Conservation (phyloP, 2,329 filamentous ascomycete species). For the Phaeophleospora eucalypticola region DNA sequence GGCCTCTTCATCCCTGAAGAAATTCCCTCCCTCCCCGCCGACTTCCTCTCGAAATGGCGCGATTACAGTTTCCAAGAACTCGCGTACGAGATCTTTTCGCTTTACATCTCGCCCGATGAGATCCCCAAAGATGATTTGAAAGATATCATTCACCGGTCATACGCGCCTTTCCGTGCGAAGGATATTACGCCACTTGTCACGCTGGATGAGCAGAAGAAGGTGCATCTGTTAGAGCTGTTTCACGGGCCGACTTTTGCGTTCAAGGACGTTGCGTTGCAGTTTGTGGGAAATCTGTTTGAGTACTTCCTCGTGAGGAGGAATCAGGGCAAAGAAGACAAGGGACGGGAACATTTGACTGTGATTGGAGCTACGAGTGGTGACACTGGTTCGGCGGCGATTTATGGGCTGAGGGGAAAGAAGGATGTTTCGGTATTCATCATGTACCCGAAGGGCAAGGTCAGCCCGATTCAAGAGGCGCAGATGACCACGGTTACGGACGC, state of each 20-base stretch:
- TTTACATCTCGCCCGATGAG: constrained; percentile 81
- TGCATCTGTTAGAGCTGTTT: constrained; percentile 90
- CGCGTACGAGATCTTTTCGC: constrained; percentile 76
- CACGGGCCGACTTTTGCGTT: constrained; percentile 94
- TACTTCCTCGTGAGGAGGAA: constrained; percentile 78
- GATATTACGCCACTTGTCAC: constrained; percentile 76
- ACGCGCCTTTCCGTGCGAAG: constrained; percentile 78
- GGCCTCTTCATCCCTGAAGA: constrained; percentile 86
- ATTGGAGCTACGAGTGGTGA: constrained; percentile 83
- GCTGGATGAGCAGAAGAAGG: constrained; percentile 65
- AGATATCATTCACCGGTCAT: constrained; percentile 77
- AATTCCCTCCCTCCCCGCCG: constrained; percentile 60
- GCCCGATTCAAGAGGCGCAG: constrained; percentile 88
- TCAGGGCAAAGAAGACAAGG: constrained; percentile 56
- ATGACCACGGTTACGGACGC: constrained; percentile 91
- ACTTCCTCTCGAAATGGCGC: constrained; percentile 69
- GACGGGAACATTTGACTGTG: constrained; percentile 77
- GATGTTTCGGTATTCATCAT: constrained; percentile 96
- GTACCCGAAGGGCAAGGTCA: constrained; percentile 84
- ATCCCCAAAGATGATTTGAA: constrained; percentile 77
- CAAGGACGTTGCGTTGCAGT: constrained; percentile 91
- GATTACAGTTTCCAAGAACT: constrained; percentile 75
- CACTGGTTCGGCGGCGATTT: constrained; percentile 92
- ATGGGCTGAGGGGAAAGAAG: constrained; percentile 90
- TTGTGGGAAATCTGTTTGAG: constrained; percentile 93